Conservation (phyloP, 495 filamentous ascomycete genomes). For the Bryoglossum gracile region DNA sequence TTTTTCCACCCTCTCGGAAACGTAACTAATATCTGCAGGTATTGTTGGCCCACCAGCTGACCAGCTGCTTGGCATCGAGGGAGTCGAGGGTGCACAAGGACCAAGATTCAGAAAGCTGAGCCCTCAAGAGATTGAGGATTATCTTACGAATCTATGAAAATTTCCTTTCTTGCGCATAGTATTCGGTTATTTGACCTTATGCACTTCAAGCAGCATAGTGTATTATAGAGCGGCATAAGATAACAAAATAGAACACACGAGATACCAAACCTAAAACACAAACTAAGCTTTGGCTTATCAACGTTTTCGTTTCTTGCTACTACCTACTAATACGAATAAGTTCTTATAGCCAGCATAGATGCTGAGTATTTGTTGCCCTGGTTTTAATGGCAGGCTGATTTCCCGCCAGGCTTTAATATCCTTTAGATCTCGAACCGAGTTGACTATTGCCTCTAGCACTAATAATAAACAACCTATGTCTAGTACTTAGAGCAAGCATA, state of each 20-base stretch:
- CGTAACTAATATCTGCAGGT: constrained; percentile 48
- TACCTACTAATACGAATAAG: constrained; percentile 35
- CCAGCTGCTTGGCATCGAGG: constrained; percentile 85
- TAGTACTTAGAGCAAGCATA: too few species aligned
- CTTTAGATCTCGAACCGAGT: too few species aligned
- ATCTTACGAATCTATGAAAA: constrained; percentile 93
- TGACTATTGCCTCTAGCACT: too few species aligned
- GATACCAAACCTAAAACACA: constrained; percentile 15
- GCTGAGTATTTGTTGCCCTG: constrained; percentile 25
- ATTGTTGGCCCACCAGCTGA: constrained; percentile 94
- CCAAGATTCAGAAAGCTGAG: constrained; percentile 94
- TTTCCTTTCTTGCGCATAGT: constrained; percentile 9
- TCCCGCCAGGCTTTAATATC: too few species aligned
- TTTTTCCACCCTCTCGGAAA: not conserved
- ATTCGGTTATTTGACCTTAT: constrained; percentile 23
- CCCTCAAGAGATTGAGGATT: constrained; percentile 97
- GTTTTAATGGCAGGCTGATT: constrained; percentile 26
- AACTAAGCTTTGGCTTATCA: too few species aligned
- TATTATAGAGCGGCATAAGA: constrained; percentile 25
- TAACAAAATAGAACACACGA: constrained; percentile 17
- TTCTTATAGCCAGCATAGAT: constrained; percentile 41
- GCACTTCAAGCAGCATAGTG: constrained; percentile 15
- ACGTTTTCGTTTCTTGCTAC: too few species aligned
- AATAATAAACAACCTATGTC: too few species aligned
- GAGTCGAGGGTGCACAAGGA: constrained; percentile 80